Evolutionary conservation across 305 asterid genomes (phyloP), one percentile per base, ranked within the genome.

Genomic region (Fraxinus latifolia): DNA sequence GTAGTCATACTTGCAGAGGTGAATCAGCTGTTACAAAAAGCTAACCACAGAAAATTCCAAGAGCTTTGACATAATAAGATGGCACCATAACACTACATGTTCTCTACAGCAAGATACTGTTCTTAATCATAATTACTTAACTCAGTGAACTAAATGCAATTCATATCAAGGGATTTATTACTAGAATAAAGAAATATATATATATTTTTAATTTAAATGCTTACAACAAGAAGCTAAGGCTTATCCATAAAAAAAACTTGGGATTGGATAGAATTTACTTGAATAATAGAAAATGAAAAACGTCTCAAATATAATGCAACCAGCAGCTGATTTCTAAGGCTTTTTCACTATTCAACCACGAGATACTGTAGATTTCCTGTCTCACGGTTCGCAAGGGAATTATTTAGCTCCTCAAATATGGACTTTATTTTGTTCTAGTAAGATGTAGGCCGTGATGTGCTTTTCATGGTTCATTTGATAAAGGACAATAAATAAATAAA

Each of bases 381-480:
- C 75, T 5, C 75, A 68, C 21, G 3, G 19, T 68, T 31, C 23
- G 1, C 42, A 31, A 70, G 39, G 75, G 11, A 70, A 68, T 70
- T 31, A 70, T 70, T 70, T 7, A 70, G 9, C 75, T 31, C 8
- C 15, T 62, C 33, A 25, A 62, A 8, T 62, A 7, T 62, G n/a
- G 72, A 33, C 72, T 62, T 12, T 42, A 70, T 31, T 70, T 70
- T 70, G 9, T 14, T 70, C 42, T 31, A 2, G 75, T 70, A 70
- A n/a, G n/a, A n/a, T 25, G 77, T 81, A 81, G 34, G 74, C 39
- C 7, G 27, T 82, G 74, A 76, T 82, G 87, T n/a, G 77, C n/a
- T 67, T 60, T 62, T 68, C 74, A 37, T 70, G 74, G 78, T 42
- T 65, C 75, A 77, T 81, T 80, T 31, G 74, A 44, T 72, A 67